Percentiles rank a stretch among this genome's conserved stretches.
These are phyloP conservation scores for Lentinula lateritia DNA, from an alignment of 768 basidiomycete species.

Conservation along the genomic window DNA sequence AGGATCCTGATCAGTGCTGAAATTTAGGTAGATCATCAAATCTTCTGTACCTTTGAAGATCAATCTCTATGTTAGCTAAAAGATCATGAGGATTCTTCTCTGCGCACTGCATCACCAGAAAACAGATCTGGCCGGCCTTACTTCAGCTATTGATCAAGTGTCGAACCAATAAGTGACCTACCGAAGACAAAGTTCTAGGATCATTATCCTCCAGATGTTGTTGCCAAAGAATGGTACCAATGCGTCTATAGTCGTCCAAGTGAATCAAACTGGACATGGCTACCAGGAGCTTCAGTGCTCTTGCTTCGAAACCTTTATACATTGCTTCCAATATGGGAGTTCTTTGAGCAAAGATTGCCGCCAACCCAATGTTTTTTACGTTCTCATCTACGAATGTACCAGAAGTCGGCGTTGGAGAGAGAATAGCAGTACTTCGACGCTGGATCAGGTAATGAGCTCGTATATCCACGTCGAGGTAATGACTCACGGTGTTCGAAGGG, in stretches of 20 bases:
- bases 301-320: conserved; percentile 37
- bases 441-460: conserved; percentile 11
- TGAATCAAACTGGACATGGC: conserved; percentile 50
- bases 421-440: conserved; percentile 38
- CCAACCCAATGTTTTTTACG: conserved; percentile 22
- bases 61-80: conserved; percentile 43
- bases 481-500: conserved; percentile 36
- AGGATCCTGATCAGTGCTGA: neutral
- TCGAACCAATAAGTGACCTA: conserved; percentile 23
- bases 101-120: conserved; percentile 67
- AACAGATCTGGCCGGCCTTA: conserved; percentile 40
- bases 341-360: conserved; percentile 29
- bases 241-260: conserved; percentile 39
- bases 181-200: conserved; percentile 40
- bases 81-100: conserved; percentile 54
- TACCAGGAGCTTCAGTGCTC: conserved; percentile 57
- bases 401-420: conserved; percentile 18
- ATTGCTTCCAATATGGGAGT: conserved; percentile 37
- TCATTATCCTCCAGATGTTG: conserved; percentile 41
- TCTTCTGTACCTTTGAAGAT: conserved; percentile 43
- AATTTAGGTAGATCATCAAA: neutral
- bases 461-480: neutral
- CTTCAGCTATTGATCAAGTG: neutral
- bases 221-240: conserved; percentile 57
- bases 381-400: neutral